Evolutionary conservation across 192 early-diverging fungal genomes (phyloP).

Genomic region (Coemansia sp.): DNA sequence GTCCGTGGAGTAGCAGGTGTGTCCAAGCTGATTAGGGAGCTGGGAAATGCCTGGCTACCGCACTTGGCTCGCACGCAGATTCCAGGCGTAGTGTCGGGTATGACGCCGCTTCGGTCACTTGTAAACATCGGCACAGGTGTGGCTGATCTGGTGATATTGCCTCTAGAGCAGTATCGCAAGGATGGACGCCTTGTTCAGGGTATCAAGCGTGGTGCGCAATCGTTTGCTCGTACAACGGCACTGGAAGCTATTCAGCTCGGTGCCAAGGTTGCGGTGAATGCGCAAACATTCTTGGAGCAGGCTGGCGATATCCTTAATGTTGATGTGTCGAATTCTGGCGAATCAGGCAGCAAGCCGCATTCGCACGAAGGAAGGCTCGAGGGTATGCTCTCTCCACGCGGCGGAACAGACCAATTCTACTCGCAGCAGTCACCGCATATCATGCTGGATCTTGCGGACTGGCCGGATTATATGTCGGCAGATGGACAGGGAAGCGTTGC

Average conservation of each 20-base stretch:
- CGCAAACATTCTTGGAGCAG: conserved; percentile 84
- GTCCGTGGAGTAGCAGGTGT: conserved; percentile 77
- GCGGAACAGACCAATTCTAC: too few species aligned
- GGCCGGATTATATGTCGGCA: conserved; percentile 43
- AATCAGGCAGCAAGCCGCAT: conserved; percentile 30
- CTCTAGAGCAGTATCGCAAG: conserved; percentile 88
- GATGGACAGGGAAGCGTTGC: conserved; percentile 22
- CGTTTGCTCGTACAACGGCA: conserved; percentile 86
- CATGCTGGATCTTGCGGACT: conserved; percentile 41
- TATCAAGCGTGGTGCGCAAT: conserved; percentile 81
- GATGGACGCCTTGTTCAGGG: conserved; percentile 89
- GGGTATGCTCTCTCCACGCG: conserved; percentile 5
- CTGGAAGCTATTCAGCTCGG: conserved; percentile 88
- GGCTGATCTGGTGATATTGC: conserved; percentile 87
- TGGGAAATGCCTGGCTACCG: conserved; percentile 79
- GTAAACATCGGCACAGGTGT: conserved; percentile 90
- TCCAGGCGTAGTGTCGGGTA: conserved; percentile 82
- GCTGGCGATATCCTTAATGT: conserved; percentile 77
- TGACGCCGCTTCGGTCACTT: conserved; percentile 81
- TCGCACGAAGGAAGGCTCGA: conserved; percentile 26
- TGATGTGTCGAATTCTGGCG: conserved; percentile 25
- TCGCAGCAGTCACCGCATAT: conserved; percentile 5
- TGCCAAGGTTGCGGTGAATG: conserved; percentile 81
- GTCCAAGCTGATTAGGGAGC: conserved; percentile 58
- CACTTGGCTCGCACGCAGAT: conserved; percentile 92